phyloP scores from a whole-genome alignment of 2,329 filamentous ascomycete genomes.

The Thermomyces lanuginosus region DNA sequence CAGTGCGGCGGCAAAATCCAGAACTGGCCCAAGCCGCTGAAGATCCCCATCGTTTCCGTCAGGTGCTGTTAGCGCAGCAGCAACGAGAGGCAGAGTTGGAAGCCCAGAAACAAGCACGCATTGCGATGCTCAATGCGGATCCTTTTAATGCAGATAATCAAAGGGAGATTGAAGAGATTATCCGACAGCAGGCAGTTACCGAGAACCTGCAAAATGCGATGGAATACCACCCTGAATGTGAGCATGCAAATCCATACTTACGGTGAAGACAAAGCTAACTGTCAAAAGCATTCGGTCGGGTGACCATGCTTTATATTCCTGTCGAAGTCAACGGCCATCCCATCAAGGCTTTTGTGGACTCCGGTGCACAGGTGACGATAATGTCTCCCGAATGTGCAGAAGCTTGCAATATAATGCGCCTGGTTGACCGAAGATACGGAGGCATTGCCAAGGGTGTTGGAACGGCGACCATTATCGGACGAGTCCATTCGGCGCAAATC shows the following conservation, averaged over 20 bases:
- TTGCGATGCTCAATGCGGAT: conserved; percentile 75
- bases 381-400: conserved; percentile 93
- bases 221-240: conserved; percentile 94
- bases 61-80: conserved; percentile 51
- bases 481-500: conserved; percentile 89
- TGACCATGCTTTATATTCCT: conserved; percentile 91
- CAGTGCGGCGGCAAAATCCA: conserved; percentile 56
- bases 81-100: conserved; percentile 57
- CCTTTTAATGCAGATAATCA: conserved; percentile 90
- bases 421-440: conserved; percentile 82
- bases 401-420: conserved; percentile 84
- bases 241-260: conserved; percentile 13
- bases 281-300: conserved; percentile 65
- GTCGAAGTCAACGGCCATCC: conserved; percentile 86
- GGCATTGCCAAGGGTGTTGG: conserved; percentile 88
- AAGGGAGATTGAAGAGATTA: conserved; percentile 87
- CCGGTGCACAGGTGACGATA: conserved; percentile 92
- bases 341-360: conserved; percentile 93
- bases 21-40: conserved; percentile 62
- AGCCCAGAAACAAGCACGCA: conserved; percentile 62
- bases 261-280: conserved; percentile 1
- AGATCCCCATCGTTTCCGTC: conserved; percentile 58
- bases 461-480: conserved; percentile 83
- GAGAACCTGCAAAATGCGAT: conserved; percentile 94
- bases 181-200: conserved; percentile 81